Evolutionary conservation across 257 asterid species (phyloP), one percentile per base, ranked within the genome.

Genomic region (Scutellaria barbata): DNA sequence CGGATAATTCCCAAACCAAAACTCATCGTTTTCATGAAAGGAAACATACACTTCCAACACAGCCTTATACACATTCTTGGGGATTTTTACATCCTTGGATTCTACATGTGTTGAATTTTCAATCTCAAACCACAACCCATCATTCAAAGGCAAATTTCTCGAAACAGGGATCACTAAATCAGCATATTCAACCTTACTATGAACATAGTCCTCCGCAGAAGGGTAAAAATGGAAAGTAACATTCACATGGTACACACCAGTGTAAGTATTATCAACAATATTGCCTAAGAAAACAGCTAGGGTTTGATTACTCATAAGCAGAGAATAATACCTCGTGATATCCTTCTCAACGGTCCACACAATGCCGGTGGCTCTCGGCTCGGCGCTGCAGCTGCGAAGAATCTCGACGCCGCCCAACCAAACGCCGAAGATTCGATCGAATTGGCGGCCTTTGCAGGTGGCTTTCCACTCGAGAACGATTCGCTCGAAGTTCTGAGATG

Each of bases 381-480:
- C 98, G 9, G 95, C 96, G n/a, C 96, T 82, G 66, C 96, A 92
- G 78, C 96, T 87, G 37, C 98, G 75, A 39, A 92, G 85, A 33
- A 89, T 63, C 89, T 92, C 98, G 45, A 86, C 95, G 70, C 98
- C 98, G 54, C 92, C 77, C 14, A 89, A 79, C 98, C 98, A 92
- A 65, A 92, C 72, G 9, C 98, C 95, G 58, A 89, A 89, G 33
- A 89, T 89, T 3, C 98, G 55, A 63, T 89, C 98, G 71, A 89
- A 88, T 65, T 92, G 95, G 14, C 95, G 69, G 41, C 98, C 98
- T 63, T 82, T 81, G 84, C 86, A 76, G 20, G 81, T 69, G 0
- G 96, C 92, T 8, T 69, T 86, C 95, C 95, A 92, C 54, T 92
- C 94, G 48, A 92, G 79, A 25, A 92, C 90, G 80, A 89, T 75